Evolutionary conservation across 768 basidiomycete genomes (phyloP), one percentile per base, ranked within the genome.

Genomic region (Lentinula sp.): DNA sequence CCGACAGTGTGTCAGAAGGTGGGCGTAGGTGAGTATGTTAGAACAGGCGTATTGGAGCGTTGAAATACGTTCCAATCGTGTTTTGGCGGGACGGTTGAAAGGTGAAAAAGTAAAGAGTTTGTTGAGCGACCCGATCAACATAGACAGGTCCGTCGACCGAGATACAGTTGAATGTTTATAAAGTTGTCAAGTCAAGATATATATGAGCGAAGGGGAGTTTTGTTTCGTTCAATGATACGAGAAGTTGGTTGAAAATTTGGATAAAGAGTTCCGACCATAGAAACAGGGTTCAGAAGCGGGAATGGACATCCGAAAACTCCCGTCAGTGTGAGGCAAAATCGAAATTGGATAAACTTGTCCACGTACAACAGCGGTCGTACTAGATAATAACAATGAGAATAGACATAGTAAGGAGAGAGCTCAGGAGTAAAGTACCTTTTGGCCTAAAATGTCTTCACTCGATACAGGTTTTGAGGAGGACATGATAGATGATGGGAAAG

Each of bases 281-380:
- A 36, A 52, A 32, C 13, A 15, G 28, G 28, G 50, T 33, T 52
- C 15, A 52, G 35, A 12, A 23, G 20, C 20, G 10, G 12, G 62
- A 18, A 45, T 41, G 39, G 8, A 48, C 12, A 52, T 42, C 48
- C 15, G 16, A 16, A 16, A 59, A 43, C 48, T 37, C 39, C 52
- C 18, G 42, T 66, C 57, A 63, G 66, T 59, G 23, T 54, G 61
- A 28, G 60, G 62, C 68, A 56, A 55, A 64, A 75, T 69, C 74
- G 35, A 56, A 54, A 37, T 60, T 65, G 63, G 68, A 48, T 45
- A 61, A 58, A 5, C 41, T 43, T 41, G 65, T 61, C 65, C 56
- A 90, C 89, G 56, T 79, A 91, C 91, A 70, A 74, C 91, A 93
- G 66, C 90, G 90, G 77, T 93, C 91, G 78, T 91, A 92, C 90